Conservation (phyloP, 805 yeast species). For the Metschnikowia borealis region DNA sequence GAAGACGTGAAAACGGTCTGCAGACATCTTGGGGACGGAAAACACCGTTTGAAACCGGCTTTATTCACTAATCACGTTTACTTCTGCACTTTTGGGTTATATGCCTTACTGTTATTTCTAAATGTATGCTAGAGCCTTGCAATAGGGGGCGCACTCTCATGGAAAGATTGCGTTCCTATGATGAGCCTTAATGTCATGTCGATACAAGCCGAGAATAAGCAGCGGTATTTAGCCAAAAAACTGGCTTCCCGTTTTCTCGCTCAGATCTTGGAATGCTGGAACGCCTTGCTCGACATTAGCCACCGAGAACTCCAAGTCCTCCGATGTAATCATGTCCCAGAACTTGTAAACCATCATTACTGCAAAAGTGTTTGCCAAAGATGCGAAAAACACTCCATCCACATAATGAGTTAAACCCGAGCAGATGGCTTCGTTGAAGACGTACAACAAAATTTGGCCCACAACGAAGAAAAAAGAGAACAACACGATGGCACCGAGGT, state of each 20-base stretch:
- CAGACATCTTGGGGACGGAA: too few species aligned
- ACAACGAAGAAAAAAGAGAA: slow-evolving; percentile 69
- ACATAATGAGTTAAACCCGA: slow-evolving; percentile 73
- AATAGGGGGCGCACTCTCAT: neutral
- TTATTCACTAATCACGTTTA: neutral
- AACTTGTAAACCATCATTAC: slow-evolving; percentile 94
- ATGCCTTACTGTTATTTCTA: neutral
- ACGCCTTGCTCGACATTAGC: slow-evolving; percentile 41
- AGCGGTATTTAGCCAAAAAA: slow-evolving; percentile 4
- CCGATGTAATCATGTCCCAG: slow-evolving; percentile 95
- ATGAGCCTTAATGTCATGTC: neutral
- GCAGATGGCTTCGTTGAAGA: slow-evolving; percentile 64
- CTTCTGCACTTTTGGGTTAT: neutral
- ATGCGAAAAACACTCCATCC: slow-evolving; percentile 85
- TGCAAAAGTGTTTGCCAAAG: slow-evolving; percentile 74
- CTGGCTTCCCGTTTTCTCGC: slow-evolving; percentile 27
- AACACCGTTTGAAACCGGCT: too few species aligned
- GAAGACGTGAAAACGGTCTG: too few species aligned
- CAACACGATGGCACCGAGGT: slow-evolving; percentile 74
- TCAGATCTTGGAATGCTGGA: slow-evolving; percentile 26
- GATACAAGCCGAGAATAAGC: neutral
- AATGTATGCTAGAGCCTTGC: neutral
- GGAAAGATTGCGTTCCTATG: neutral
- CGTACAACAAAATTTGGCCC: slow-evolving; percentile 79
- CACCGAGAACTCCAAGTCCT: slow-evolving; percentile 89